phyloP scores from a whole-genome alignment of 768 basidiomycete genomes.

The Boletus patriciae region DNA sequence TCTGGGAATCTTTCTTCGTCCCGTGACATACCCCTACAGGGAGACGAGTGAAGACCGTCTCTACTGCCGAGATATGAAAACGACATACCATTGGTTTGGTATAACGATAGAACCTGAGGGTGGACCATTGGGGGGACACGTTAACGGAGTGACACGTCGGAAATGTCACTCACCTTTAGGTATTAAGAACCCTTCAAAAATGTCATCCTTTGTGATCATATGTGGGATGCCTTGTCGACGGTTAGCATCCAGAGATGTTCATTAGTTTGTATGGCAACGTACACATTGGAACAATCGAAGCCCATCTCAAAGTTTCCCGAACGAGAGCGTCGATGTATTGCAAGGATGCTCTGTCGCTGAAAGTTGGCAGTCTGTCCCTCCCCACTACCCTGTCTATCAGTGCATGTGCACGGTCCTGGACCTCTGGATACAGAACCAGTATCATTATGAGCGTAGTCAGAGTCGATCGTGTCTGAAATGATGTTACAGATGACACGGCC shows the following conservation, averaged over 20 bases:
- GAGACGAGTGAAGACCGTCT: not conserved
- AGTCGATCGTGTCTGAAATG: slow-evolving; percentile 14
- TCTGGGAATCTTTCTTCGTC: slow-evolving; percentile 28
- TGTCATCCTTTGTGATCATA: slow-evolving; percentile 37
- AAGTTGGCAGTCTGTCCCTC: slow-evolving; percentile 14
- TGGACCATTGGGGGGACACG: not conserved
- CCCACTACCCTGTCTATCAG: slow-evolving; percentile 20
- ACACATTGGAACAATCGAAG: slow-evolving; percentile 23
- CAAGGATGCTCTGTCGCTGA: slow-evolving; percentile 20
- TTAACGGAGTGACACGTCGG: not conserved
- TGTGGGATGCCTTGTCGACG: slow-evolving; percentile 28
- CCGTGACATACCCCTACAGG: slow-evolving; percentile 22
- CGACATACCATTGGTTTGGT: slow-evolving; percentile 21
- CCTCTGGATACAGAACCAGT: slow-evolving; percentile 24
- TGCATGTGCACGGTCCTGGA: slow-evolving; percentile 22
- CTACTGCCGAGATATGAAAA: not conserved
- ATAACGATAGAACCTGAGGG: slow-evolving; percentile 23
- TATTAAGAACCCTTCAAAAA: slow-evolving; percentile 47
- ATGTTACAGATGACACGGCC: not conserved
- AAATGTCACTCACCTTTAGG: slow-evolving; percentile 42
- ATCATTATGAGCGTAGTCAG: slow-evolving; percentile 20
- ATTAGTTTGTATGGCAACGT: not conserved
- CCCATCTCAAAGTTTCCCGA: slow-evolving; percentile 25
- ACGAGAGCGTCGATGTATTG: slow-evolving; percentile 25
- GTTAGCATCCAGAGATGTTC: not conserved